Conservation (phyloP, 768 basidiomycete genomes). For the Phanerodontia chrysosporium region DNA sequence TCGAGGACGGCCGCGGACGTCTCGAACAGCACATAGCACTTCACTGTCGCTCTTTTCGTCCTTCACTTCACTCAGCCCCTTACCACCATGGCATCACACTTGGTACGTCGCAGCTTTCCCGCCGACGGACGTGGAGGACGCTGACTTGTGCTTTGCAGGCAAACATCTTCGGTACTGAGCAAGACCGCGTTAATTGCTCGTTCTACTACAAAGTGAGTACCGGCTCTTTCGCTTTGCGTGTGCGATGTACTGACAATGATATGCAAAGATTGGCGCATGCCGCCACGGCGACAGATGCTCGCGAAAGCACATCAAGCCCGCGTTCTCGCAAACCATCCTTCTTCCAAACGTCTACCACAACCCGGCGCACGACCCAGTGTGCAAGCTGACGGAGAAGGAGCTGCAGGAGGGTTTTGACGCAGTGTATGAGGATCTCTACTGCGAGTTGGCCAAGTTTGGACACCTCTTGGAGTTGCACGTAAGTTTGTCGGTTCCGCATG, state of each 20-base stretch:
- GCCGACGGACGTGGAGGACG: background rate
- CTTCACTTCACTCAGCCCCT: background rate
- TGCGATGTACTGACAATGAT: background rate
- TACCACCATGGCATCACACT: constrained; percentile 62
- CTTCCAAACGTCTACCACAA: constrained; percentile 98
- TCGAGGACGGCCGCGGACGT: background rate
- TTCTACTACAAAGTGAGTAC: constrained; percentile 90
- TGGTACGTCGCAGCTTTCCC: constrained; percentile 43
- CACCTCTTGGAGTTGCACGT: constrained; percentile 94
- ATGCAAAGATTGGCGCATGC: constrained; percentile 88
- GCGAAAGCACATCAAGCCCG: constrained; percentile 95
- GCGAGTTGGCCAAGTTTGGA: constrained; percentile 92
- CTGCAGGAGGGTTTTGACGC: constrained; percentile 90
- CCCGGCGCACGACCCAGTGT: constrained; percentile 88
- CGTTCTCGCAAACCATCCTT: constrained; percentile 95
- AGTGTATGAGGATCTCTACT: constrained; percentile 93
- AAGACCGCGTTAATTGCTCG: constrained; percentile 96
- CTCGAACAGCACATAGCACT: constrained; percentile 1
- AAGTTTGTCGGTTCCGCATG: constrained; percentile 26
- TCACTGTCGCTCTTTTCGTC: background rate
- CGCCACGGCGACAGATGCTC: constrained; percentile 98
- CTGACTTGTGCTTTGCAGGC: constrained; percentile 44
- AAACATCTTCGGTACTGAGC: constrained; percentile 93
- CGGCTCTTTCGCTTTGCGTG: background rate
- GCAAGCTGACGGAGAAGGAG: constrained; percentile 83